Percentiles rank a stretch among this genome's conserved stretches.
Conservation (phyloP, 1,284 basidiomycete genomes). For the Dichomitus squalens region DNA sequence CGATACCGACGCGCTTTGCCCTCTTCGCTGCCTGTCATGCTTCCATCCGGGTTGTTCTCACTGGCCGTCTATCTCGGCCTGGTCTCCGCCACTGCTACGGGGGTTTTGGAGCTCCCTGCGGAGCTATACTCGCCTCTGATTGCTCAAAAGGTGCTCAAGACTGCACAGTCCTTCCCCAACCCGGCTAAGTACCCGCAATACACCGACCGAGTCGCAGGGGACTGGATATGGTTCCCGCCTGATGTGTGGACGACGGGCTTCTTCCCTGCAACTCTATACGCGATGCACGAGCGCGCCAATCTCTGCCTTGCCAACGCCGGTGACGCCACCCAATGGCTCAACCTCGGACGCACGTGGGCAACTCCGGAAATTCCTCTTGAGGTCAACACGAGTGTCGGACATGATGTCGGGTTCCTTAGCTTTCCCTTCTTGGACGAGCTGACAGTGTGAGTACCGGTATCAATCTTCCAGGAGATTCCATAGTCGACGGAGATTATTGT, state of each 20-base stretch:
- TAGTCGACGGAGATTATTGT: background rate
- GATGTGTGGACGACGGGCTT: conserved; percentile 73
- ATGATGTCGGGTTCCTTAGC: conserved; percentile 73
- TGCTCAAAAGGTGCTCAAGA: conserved; percentile 56
- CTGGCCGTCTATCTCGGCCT: conserved; percentile 4
- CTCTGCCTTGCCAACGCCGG: conserved; percentile 47
- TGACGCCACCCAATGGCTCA: conserved; percentile 44
- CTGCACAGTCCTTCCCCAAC: conserved; percentile 42
- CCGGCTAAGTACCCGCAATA: conserved; percentile 61
- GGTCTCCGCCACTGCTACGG: conserved; percentile 8
- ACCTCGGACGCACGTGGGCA: conserved; percentile 51
- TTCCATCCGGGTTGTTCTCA: conserved; percentile 3
- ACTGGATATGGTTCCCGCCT: conserved; percentile 53
- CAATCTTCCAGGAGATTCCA: background rate
- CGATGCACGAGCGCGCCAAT: conserved; percentile 50
- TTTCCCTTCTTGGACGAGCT: conserved; percentile 56
- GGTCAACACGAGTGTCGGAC: conserved; percentile 48
- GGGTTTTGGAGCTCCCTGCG: conserved; percentile 18
- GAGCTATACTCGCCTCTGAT: conserved; percentile 61
- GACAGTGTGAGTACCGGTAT: conserved; percentile 28
- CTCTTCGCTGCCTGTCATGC: conserved; percentile 4
- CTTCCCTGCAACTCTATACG: conserved; percentile 64
- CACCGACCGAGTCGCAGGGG: conserved; percentile 46
- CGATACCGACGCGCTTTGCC: background rate
- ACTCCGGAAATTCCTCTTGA: conserved; percentile 52